Evolutionary conservation across 2,329 filamentous ascomycete genomes (phyloP), one percentile per base, ranked within the genome.

Genomic region (Colletotrichum tofieldiae): DNA sequence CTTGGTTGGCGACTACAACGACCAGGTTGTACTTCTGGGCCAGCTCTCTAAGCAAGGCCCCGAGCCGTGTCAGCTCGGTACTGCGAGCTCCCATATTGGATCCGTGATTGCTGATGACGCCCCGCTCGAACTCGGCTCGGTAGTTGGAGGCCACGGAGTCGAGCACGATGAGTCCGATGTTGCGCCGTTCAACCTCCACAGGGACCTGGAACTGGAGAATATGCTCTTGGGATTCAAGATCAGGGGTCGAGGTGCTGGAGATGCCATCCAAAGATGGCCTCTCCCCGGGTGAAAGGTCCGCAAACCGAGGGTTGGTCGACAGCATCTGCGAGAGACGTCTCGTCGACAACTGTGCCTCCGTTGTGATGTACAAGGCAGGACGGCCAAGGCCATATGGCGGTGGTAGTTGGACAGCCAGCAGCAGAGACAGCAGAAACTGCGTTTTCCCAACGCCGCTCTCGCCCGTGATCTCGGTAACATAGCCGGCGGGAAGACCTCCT

Each of bases 121-220:
- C 82, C 67, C 90, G 88, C 76, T 95, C 93, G 77, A 95, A 96
- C 81, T 98, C 96, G 61, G 94, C 95, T 75, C 96, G 93, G 82
- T 96, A 99, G 82, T 99, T 99, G 72, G 96, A 95, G 0, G 96
- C 95, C 37, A 99, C 93, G 6, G 94, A 97, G 84, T 99, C 96
- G 41, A 99, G 84, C 18, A 98, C 88, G 1, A 99, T 84, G 1
- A 99, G 88, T 2, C 96, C 94, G 64, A 98, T 87, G 73, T 92
- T 88, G 81, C 94, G 91, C 58, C 93, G 90, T 75, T 89, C 85
- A 26, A 98, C 90, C 37, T 95, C 92, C 23, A 98, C 93, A 1
- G 96, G 96, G 7, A 98, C 91, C 81, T 99, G 96, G 82, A 94
- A 98, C 75, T 91, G 92, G 35, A 98, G 86, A 78, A 99, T 98